Evolutionary conservation across 139 green algal species (phyloP).

Genomic region (Astrephomene gubernaculifera): DNA sequence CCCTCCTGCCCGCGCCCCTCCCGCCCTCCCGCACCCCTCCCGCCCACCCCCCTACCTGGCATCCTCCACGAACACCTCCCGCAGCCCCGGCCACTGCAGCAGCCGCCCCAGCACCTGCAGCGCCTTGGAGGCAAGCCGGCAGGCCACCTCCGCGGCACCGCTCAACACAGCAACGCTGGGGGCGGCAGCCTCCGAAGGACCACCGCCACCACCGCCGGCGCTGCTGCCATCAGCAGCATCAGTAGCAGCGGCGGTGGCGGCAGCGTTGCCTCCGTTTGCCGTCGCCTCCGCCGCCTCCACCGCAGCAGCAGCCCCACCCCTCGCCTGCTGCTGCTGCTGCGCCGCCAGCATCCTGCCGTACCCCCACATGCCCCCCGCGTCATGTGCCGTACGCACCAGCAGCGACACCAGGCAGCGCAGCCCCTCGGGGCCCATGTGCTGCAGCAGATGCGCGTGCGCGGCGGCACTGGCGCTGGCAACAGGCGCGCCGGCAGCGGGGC

Average conservation of each 20-base stretch:
- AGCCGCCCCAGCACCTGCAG: slow-evolving; percentile 51
- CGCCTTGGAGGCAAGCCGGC: slow-evolving; percentile 41
- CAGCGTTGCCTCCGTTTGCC: too few species aligned
- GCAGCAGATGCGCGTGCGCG: background rate
- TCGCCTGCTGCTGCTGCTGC: background rate
- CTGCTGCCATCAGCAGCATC: too few species aligned
- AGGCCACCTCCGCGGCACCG: slow-evolving; percentile 3
- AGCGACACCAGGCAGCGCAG: slow-evolving; percentile 38
- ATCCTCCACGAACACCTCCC: slow-evolving; percentile 11
- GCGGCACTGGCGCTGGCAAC: background rate
- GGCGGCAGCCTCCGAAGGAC: too few species aligned
- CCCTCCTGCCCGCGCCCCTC: background rate
- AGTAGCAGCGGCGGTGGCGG: too few species aligned
- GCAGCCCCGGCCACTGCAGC: slow-evolving; percentile 35
- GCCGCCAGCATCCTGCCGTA: slow-evolving; percentile 4
- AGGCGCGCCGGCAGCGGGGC: background rate
- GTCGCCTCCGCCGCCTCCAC: slow-evolving; percentile 5
- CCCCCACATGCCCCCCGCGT: slow-evolving; percentile 42
- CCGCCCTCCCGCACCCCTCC: background rate
- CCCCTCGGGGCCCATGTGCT: background rate
- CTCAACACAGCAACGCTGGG: background rate
- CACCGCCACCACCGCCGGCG: background rate
- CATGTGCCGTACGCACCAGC: slow-evolving; percentile 37
- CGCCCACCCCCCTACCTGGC: background rate
- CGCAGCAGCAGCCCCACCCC: background rate